Evolutionary conservation across 495 filamentous ascomycete genomes (phyloP).

Genomic region (Echria macrotheca): DNA sequence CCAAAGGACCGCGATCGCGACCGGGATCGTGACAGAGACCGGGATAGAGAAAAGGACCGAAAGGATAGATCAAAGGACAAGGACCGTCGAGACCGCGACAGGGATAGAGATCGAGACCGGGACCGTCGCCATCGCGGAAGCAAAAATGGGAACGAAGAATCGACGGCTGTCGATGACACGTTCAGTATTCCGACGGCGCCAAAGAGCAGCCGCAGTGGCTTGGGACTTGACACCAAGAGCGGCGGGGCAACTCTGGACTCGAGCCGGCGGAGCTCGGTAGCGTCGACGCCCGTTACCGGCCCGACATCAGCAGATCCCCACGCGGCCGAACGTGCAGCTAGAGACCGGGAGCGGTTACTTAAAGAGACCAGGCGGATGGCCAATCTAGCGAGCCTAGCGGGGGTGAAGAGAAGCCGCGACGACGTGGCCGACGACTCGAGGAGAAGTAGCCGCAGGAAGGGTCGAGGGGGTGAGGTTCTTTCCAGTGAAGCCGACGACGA

Average conservation of each 20-base stretch:
- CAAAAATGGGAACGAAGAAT: conserved; percentile 30
- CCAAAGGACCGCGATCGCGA: conserved; percentile 43
- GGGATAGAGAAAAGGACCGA: conserved; percentile 38
- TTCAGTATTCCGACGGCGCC: conserved; percentile 39
- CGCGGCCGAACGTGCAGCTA: conserved; percentile 68
- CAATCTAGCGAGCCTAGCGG: conserved; percentile 42
- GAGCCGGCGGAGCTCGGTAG: conserved; percentile 33
- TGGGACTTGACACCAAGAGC: conserved; percentile 35
- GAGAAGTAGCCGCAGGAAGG: conserved; percentile 40
- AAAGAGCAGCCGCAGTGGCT: conserved; percentile 24
- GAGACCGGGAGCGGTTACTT: conserved; percentile 68
- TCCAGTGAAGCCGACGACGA: conserved; percentile 33
- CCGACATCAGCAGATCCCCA: conserved; percentile 56
- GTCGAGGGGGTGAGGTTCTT: conserved; percentile 38
- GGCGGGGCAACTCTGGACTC: conserved; percentile 21
- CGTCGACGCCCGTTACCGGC: conserved; percentile 27
- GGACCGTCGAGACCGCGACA: conserved; percentile 31
- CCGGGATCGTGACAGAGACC: conserved; percentile 41
- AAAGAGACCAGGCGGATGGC: conserved; percentile 74
- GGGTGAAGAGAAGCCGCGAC: conserved; percentile 23
- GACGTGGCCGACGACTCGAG: conserved; percentile 16
- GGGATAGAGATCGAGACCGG: conserved; percentile 41
- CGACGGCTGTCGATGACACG: conserved; percentile 3
- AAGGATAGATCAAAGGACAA: conserved; percentile 31
- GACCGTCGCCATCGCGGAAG: conserved; percentile 45